Evolutionary conservation across 1,284 basidiomycete genomes (phyloP), one percentile per base, ranked within the genome.

Genomic region (Phellinidium pouzarii): DNA sequence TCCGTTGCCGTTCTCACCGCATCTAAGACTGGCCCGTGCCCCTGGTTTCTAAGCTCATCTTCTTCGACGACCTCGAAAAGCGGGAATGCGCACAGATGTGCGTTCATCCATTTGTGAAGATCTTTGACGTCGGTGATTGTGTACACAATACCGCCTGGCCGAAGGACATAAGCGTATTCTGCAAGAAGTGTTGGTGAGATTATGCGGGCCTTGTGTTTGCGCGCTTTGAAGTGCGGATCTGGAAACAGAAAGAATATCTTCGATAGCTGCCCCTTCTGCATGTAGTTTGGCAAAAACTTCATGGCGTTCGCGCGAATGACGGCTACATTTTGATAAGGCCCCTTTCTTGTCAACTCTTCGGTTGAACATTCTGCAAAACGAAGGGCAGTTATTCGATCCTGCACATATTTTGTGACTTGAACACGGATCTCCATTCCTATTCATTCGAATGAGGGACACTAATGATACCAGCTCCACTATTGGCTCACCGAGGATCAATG

Each of bases 201-300:
- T 56, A 81, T 81, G 17, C 96, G 84, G 4, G 95, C 95, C 73
- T 99, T 99, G 76, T 98, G 95, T 68, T 99, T 99, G 61, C 94
- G 84, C 17, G 82, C 78, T 70, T 99, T 99, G 79, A 99, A 99
- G 70, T 99, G 96, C 0, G 96, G 96, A 69, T 99, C 96, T 29
- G 96, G 96, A 69, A 98, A 99, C 56, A 99, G 80, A 75, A 99
- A 98, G 73, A 99, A 99, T 57, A 99, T 78, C 57, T 96, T 89
- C 29, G 86, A 84, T 46, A 97, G 75, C 60, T 96, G 95, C 56
- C 85, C 85, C 65, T 94, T 94, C 9, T 78, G 67, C 69, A 99
- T 97, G 70, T 94, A 98, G 72, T 99, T 99, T 11, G 94, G 91
- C 59, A 98, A 79, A 69, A 98, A 98, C 72, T 99, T 99, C 95